Base-by-base conservation (phyloP, 2,329 filamentous ascomycete genomes). In the Aspergillus vadensis region DNA sequence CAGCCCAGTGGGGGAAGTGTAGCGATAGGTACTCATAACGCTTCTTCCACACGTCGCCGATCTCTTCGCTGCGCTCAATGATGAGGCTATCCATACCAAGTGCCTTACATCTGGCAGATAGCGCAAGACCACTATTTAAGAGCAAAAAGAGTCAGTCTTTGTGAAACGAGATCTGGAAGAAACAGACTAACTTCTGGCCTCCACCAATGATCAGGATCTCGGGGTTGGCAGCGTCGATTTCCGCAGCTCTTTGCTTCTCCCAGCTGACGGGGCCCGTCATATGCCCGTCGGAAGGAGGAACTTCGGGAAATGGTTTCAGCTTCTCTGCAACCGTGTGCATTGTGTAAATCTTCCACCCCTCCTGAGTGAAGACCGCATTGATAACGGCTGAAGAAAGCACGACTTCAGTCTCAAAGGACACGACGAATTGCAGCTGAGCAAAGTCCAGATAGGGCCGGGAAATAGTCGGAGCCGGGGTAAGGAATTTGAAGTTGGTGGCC, bases 331-430 rank as follows among this genome's bases (percentile, higher is more conserved):
- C 74, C 1, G 74, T 75, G 61, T 76, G 72, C 67, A 76, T 69
- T 2, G 69, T 73, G 59, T 73, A 76, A 19, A 75, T 72, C 59
- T 63, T 75, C 71, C 71, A 76, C 30, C 74, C 74, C 30, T 70
- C 63, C 44, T 69, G 63, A 21, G 72, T 74, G 3, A 74, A 61
- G 2, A 76, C 69, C 12, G 69, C 69, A 57, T 76, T 75, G 48
- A 73, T 67, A 3, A 74, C 66, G 5, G 72, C 71, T 3, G 70
- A 71, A 5, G 72, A 69, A 48, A 21, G 14, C 5, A 61, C 53
- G 23, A 72, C 44, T 30, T 74, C 69, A 2, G 74, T 76, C 58
- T 74, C 70, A 43, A 74, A 74, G 5, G 67, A 69, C 5, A 73
- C 60, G 47, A 74, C 63, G 30, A 74, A 70, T 60, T 74, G 72